Evolutionary conservation across 306 rosid genomes (phyloP).

Genomic region (Canavalia ensiformis): DNA sequence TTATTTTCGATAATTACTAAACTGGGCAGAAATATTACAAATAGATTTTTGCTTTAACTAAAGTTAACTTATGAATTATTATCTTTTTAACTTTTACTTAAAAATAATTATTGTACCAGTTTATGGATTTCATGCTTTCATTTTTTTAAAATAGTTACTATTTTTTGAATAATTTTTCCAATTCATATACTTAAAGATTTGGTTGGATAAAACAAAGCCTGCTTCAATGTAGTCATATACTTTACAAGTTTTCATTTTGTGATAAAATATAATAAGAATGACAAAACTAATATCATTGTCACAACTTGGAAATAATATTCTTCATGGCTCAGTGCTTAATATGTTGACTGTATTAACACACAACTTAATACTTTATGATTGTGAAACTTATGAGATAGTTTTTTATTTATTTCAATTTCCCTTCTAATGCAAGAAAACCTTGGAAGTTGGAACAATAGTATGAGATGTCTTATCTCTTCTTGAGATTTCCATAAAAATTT

Average conservation of each 20-base stretch:
- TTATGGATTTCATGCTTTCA: constrained; percentile 14
- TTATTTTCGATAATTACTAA: constrained; percentile 63
- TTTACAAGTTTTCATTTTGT: constrained; percentile 58
- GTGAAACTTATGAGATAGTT: constrained; percentile 24
- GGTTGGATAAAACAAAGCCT: constrained; percentile 66
- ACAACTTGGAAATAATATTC: constrained; percentile 5
- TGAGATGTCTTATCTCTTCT: constrained; percentile 1
- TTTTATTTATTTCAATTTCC: constrained; percentile 6
- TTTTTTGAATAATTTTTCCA: constrained; percentile 21
- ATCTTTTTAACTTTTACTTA: not conserved
- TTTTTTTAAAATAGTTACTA: not conserved
- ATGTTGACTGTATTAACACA: constrained; percentile 7
- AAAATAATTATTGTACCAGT: not conserved
- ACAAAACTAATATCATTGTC: constrained; percentile 22
- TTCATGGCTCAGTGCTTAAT: not conserved
- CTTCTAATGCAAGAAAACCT: constrained; percentile 26
- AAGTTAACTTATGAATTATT: constrained; percentile 9
- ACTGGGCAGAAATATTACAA: constrained; percentile 73
- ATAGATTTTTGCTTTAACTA: constrained; percentile 4
- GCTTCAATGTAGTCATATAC: constrained; percentile 79
- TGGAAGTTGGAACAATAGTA: constrained; percentile 11
- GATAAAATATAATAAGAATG: not conserved
- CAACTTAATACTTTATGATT: constrained; percentile 2
- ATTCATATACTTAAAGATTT: constrained; percentile 63
- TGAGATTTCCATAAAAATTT: constrained; percentile 18